These are phyloP conservation scores for Aspergillus sparsus DNA, from an alignment of 495 filamentous ascomycete species.

Conservation along the genomic window DNA sequence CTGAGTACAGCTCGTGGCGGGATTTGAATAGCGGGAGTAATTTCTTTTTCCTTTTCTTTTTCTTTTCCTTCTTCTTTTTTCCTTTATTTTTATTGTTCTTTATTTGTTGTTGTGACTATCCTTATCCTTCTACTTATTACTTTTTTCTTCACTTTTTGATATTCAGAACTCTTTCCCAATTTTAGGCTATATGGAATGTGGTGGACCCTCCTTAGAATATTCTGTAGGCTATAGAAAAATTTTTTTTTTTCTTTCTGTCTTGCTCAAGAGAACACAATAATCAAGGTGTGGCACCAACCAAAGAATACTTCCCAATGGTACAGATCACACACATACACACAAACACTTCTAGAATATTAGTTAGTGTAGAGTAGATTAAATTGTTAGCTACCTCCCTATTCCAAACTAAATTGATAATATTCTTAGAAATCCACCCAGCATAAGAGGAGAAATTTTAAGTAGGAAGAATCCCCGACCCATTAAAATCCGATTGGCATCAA, in stretches of 20 bases:
- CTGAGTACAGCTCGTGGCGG: too few species aligned
- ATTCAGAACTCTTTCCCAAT: not conserved
- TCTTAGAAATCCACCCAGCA: too few species aligned
- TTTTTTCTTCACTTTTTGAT: not conserved
- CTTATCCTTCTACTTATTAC: too few species aligned
- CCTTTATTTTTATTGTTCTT: too few species aligned
- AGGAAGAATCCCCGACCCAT: not conserved
- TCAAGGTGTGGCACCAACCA: constrained; percentile 8
- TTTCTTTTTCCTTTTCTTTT: too few species aligned
- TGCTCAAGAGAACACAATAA: not conserved
- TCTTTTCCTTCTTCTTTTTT: too few species aligned
- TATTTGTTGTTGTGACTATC: too few species aligned
- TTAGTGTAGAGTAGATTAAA: not conserved
- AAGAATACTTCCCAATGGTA: constrained; percentile 10
- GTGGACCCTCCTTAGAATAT: not conserved
- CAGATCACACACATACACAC: too few species aligned
- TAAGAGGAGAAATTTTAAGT: too few species aligned
- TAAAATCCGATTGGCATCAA: constrained; percentile 9
- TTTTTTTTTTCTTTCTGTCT: not conserved
- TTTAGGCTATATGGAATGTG: not conserved
- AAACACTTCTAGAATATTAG: constrained; percentile 17
- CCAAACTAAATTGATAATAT: constrained; percentile 5
- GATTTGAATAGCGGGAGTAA: too few species aligned
- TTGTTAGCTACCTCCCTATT: constrained; percentile 2
- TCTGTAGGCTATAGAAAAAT: not conserved